A percentile compares a stretch with the other conserved stretches of the same genome.
Evolutionary conservation across 2,329 filamentous ascomycete genomes (phyloP).

Genomic region (Colletotrichum incanum): DNA sequence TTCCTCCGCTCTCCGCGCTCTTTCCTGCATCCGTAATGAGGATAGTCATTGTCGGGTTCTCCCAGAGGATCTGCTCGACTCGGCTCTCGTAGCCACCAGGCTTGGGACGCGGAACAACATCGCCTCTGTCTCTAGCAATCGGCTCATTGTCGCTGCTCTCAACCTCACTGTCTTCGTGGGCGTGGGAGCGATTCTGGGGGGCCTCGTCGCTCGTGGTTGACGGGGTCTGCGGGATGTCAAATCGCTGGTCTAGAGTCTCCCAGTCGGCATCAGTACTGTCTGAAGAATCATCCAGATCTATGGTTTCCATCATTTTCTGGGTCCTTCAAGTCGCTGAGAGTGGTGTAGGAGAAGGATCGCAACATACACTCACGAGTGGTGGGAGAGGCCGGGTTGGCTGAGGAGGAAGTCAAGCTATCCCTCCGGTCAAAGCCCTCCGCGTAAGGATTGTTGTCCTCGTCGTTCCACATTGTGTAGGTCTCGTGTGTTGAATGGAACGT

Average conservation of each 20-base stretch:
- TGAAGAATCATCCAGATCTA: conserved; percentile 54
- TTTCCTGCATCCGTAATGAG: conserved; percentile 96
- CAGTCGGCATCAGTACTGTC: conserved; percentile 62
- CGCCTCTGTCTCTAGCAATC: conserved; percentile 53
- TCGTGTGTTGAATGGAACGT: not conserved
- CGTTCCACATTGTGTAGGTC: conserved; percentile 87
- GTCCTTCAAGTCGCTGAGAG: conserved; percentile 24
- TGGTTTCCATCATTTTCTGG: conserved; percentile 56
- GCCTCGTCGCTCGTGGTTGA: conserved; percentile 80
- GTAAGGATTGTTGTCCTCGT: conserved; percentile 99
- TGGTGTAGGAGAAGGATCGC: conserved; percentile 10
- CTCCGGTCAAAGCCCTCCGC: conserved; percentile 90
- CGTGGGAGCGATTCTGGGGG: conserved; percentile 60
- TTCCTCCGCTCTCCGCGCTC: conserved; percentile 90
- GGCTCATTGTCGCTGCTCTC: conserved; percentile 66
- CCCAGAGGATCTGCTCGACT: conserved; percentile 97
- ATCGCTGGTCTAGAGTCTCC: conserved; percentile 67
- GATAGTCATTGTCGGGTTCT: conserved; percentile 91
- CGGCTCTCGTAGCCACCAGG: conserved; percentile 94
- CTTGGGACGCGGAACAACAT: conserved; percentile 73
- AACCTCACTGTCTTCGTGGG: conserved; percentile 57
- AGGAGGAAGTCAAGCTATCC: conserved; percentile 82
- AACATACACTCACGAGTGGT: conserved; percentile 62
- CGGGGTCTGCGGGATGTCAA: conserved; percentile 80
- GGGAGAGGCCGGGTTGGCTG: conserved; percentile 76